Evolutionary conservation across 225 moss, liverwort and hornwort species (phyloP), one percentile per base, ranked within the genome.

Genomic region (Bryoerythrophyllum caledonicum): DNA sequence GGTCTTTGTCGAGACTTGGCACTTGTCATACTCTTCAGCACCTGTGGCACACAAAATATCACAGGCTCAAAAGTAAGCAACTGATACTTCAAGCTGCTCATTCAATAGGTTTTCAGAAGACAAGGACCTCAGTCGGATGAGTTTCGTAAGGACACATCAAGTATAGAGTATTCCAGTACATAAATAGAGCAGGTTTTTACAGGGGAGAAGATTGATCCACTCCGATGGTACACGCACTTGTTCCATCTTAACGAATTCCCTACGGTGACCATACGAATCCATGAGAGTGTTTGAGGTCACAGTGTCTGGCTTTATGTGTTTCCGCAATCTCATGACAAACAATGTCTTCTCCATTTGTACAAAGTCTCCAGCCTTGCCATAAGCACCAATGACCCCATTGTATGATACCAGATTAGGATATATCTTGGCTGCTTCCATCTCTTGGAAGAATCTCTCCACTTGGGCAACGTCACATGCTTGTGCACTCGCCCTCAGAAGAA

Each of bases 301-400:
- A 25, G 83, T 57, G 78, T 99, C 97, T 60, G 94, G 90, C 78
- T 89, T 93, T 58, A 89, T 72, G 68, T 82, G 87, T 55, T 86
- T 84, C 76, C 65, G 85, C 63, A 90, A 74, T 67, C 91, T 83
- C 97, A 99, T 93, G 66, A 65, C 53, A 41, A 81, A 83, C 65
- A 94, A 80, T 38, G 81, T 85, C 49, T 84, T 87, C 71, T 99
- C 94, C 94, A 95, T 93, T 81, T 84, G 82, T 71, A 76, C 79
- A 37, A 89, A 77, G 9, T 95, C 71, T 66, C 90, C 90, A 65
- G 75, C 75, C 82, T 89, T 91, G 73, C 97, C 97, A 67, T 91
- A 95, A 5, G 91, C 97, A 74, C 89, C 90, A 60, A 99, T 90
- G n/a, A 99, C 63, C 16, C 94, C 97, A 73, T 99, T 99, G 75